Conservation (phyloP, 129 eudicot genomes). For the Centaurea solstitialis region DNA sequence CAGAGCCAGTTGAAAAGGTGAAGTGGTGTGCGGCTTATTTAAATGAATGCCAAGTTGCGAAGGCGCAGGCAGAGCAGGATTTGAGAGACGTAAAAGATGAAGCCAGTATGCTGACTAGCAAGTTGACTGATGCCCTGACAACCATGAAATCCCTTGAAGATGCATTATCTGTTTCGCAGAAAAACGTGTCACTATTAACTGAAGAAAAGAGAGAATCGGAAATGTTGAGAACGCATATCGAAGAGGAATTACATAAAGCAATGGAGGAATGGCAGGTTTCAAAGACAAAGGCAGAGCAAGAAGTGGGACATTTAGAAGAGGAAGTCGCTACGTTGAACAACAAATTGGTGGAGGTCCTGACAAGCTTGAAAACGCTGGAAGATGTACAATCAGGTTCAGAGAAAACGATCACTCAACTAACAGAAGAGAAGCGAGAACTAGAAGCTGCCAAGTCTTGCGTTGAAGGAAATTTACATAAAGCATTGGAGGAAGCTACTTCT, state of each 20-base stretch:
- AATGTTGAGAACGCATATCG: conserved; percentile 30
- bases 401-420: conserved; percentile 33
- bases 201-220: conserved; percentile 59
- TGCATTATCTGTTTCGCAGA: conserved; percentile 46
- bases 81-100: conserved; percentile 47
- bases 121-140: conserved; percentile 42
- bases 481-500: conserved; percentile 28
- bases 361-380: conserved; percentile 36
- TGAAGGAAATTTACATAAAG: not conserved
- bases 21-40: conserved; percentile 52
- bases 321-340: conserved; percentile 37
- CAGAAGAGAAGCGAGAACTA: conserved; percentile 21
- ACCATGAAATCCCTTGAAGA: conserved; percentile 45
- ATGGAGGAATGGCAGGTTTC: conserved; percentile 48
- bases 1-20: conserved; percentile 70
- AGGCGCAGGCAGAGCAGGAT: conserved; percentile 48
- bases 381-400: conserved; percentile 51
- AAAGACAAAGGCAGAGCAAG: conserved; percentile 45
- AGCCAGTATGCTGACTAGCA: conserved; percentile 31
- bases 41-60: conserved; percentile 50
- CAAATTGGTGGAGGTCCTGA: conserved; percentile 40
- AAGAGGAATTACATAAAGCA: conserved; percentile 43
- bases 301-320: conserved; percentile 43
- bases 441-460: not conserved
- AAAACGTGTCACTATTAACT: conserved; percentile 31